A percentile compares a stretch with the other conserved stretches of the same genome.
These are phyloP conservation scores for Tetradesmus obliquus DNA, from an alignment of 139 green algal species.

Conservation along the genomic window DNA sequence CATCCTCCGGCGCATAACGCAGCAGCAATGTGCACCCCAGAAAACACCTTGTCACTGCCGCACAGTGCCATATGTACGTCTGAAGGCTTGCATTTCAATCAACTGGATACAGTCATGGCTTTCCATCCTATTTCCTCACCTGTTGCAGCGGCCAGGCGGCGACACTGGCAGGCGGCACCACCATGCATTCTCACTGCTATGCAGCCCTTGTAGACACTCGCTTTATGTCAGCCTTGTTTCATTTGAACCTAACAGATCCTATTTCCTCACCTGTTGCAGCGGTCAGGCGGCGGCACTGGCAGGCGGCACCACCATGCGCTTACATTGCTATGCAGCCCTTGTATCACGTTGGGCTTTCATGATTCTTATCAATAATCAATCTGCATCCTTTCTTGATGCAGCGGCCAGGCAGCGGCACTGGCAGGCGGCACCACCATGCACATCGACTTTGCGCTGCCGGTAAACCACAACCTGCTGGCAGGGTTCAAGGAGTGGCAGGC, in stretches of 20 bases:
- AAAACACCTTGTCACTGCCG: no score
- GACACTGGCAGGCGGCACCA: conserved; percentile 94
- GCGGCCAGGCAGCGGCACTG: conserved; percentile 85
- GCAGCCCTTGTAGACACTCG: no score
- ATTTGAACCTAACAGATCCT: no score
- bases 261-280: conserved; percentile 45
- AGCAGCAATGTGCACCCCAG: no score
- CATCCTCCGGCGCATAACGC: no score
- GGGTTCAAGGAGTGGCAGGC: conserved; percentile 62
- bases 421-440: conserved; percentile 97
- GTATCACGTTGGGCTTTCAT: no score
- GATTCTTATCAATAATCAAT: no score
- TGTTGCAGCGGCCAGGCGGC: conserved; percentile 79
- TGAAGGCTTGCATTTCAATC: no score
- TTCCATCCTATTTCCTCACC: no score
- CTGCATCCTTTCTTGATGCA: conserved; percentile 44
- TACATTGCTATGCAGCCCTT: conserved; percentile 46
- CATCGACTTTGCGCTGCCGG: conserved; percentile 97
- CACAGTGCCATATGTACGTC: no score
- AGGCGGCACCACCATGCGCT: conserved; percentile 96
- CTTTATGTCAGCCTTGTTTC: no score
- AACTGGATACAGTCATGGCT: no score
- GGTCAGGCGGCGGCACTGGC: conserved; percentile 89
- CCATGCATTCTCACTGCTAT: conserved; percentile 84
- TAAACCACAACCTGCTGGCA: conserved; percentile 76